Percentiles rank a stretch among this genome's conserved stretches.
These are phyloP conservation scores for Cytospora mali DNA, from an alignment of 2,329 filamentous ascomycete genomes.

Conservation along the genomic window DNA sequence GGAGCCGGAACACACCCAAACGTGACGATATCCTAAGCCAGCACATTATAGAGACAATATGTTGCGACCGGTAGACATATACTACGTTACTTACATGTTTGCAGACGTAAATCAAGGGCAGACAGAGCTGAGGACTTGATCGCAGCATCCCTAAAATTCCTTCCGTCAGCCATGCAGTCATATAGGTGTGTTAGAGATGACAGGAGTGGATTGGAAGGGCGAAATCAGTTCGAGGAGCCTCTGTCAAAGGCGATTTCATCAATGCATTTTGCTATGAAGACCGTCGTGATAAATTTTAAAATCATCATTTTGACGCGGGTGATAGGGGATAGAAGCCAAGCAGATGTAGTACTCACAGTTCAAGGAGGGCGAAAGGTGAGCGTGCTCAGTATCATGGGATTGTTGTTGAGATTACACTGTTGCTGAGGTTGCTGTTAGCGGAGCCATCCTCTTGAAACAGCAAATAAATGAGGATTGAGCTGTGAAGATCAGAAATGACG, in stretches of 20 bases:
- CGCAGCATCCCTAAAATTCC: conserved; percentile 5
- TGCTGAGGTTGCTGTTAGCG: conserved; percentile 34
- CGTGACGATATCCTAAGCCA: neutral
- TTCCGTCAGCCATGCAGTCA: conserved; percentile 17
- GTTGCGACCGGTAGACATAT: neutral
- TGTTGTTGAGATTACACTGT: neutral
- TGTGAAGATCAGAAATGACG: conserved; percentile 46
- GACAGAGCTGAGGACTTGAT: too few relatives aligned
- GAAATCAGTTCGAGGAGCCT: conserved; percentile 53
- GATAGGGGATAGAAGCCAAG: neutral
- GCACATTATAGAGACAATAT: neutral
- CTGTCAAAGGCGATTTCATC: conserved; percentile 81
- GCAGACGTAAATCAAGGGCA: too few relatives aligned
- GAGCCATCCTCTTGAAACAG: conserved; percentile 31
- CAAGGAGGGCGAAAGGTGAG: neutral
- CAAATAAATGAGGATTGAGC: conserved; percentile 11
- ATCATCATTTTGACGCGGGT: conserved; percentile 63
- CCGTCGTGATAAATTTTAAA: conserved; percentile 76
- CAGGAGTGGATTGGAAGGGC: conserved; percentile 9
- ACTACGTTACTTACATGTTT: neutral
- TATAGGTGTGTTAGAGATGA: neutral
- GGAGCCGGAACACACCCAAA: too few relatives aligned
- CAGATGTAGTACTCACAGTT: conserved; percentile 2
- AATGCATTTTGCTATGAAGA: conserved; percentile 81
- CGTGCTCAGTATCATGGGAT: neutral